Percentiles rank a stretch among this genome's conserved stretches.
phyloP scores from a whole-genome alignment of 2,329 filamentous ascomycete genomes.

The Dendryphion nanum region DNA sequence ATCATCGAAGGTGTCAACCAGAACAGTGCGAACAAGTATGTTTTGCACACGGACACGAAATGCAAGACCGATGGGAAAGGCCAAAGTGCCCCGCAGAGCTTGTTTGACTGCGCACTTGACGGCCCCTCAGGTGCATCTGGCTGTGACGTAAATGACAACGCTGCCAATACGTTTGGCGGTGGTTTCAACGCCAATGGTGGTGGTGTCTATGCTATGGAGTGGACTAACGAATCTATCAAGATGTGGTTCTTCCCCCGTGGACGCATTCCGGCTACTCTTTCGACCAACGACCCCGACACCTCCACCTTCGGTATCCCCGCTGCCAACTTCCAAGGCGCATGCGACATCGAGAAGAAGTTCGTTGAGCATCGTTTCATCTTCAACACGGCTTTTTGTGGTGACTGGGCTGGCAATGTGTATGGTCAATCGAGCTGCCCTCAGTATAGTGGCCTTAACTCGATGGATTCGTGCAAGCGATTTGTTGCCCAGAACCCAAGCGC shows the following conservation, averaged over 20 bases:
- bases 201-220: slow-evolving; percentile 50
- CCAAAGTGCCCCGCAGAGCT: slow-evolving; percentile 10
- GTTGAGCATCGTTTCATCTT: slow-evolving; percentile 71
- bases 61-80: slow-evolving; percentile 19
- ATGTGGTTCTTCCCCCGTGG: slow-evolving; percentile 77
- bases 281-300: slow-evolving; percentile 59
- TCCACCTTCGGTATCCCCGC: slow-evolving; percentile 63
- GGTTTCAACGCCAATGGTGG: slow-evolving; percentile 50
- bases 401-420: slow-evolving; percentile 78
- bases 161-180: slow-evolving; percentile 45
- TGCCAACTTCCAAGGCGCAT: slow-evolving; percentile 68
- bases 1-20: slow-evolving; percentile 35
- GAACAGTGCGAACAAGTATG: slow-evolving; percentile 21
- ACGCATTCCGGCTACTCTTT: slow-evolving; percentile 62
- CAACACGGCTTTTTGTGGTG: slow-evolving; percentile 82
- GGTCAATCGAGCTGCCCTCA: slow-evolving; percentile 18
- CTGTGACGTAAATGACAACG: slow-evolving; percentile 45
- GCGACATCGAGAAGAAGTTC: slow-evolving; percentile 70
- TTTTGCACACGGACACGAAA: slow-evolving; percentile 26
- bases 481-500: slow-evolving; percentile 66
- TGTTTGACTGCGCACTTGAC: slow-evolving; percentile 18
- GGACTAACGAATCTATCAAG: slow-evolving; percentile 67
- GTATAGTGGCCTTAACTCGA: slow-evolving; percentile 9
- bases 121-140: slow-evolving; percentile 15
- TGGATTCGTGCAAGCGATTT: slow-evolving; percentile 62